Evolutionary conservation across 2,329 filamentous ascomycete species (phyloP).

Genomic region (Grosmannia clavigera): DNA sequence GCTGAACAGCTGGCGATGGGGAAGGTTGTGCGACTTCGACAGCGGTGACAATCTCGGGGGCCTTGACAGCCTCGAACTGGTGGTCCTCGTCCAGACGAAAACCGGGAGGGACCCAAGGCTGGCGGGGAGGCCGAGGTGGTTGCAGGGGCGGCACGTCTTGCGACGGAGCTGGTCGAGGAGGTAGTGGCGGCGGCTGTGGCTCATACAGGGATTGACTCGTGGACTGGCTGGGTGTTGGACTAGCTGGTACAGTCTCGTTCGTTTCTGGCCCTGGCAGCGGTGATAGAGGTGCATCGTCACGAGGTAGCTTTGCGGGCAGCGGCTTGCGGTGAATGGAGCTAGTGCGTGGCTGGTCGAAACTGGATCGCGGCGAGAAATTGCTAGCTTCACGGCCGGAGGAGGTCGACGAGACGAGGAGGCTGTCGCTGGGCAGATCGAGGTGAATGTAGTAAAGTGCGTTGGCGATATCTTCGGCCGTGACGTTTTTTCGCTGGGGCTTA

Average conservation of each 20-base stretch:
- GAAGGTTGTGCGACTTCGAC: neutral
- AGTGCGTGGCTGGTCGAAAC: neutral
- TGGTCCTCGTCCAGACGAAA: slow-evolving; percentile 7
- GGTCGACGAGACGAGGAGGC: slow-evolving; percentile 25
- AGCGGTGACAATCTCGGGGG: neutral
- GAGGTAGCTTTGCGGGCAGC: slow-evolving; percentile 19
- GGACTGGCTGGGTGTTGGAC: neutral
- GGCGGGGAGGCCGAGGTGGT: neutral
- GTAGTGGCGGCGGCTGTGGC: neutral
- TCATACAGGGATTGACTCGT: neutral
- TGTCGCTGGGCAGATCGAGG: slow-evolving; percentile 52
- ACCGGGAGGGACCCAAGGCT: slow-evolving; percentile 9
- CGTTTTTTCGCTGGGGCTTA: slow-evolving; percentile 78
- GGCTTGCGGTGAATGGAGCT: slow-evolving; percentile 39
- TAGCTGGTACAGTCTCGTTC: neutral
- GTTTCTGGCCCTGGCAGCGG: neutral
- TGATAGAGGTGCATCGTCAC: neutral
- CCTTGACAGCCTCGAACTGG: neutral
- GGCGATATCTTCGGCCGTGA: slow-evolving; percentile 76
- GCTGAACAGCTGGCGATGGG: neutral
- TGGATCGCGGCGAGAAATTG: neutral
- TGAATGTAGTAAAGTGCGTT: slow-evolving; percentile 89
- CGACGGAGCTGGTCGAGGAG: neutral
- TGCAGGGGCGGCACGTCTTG: neutral
- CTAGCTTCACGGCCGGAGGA: slow-evolving; percentile 22